A percentile compares a stretch with the other conserved stretches of the same genome.
phyloP scores from a whole-genome alignment of 148 eudicot species.

The Persicaria tinctoria region DNA sequence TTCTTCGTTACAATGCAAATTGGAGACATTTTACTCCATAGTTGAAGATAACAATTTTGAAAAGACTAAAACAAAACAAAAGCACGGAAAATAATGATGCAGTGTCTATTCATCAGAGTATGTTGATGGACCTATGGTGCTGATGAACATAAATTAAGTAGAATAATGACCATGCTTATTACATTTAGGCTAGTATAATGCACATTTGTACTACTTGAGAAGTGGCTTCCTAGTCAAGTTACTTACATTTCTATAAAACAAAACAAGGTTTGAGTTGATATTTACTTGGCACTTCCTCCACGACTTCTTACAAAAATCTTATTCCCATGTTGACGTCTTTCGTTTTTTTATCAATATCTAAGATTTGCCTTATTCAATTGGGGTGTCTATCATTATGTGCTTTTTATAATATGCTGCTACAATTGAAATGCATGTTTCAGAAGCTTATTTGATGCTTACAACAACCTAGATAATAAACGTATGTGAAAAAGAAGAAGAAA shows the following conservation, averaged over 20 bases:
- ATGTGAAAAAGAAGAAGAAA: not conserved
- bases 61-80: not conserved
- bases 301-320: not conserved
- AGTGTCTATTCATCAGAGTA: not conserved
- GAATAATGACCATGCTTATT: not conserved
- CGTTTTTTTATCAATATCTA: not conserved
- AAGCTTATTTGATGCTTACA: not conserved
- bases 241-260: not conserved
- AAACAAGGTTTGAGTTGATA: not conserved
- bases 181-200: not conserved
- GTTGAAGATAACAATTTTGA: slow-evolving; percentile 6
- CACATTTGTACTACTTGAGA: not conserved
- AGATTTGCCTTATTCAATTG: not conserved
- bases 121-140: not conserved
- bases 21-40: not conserved
- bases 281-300: not conserved
- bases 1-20: slow-evolving; percentile 7
- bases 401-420: not conserved
- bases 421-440: slow-evolving; percentile 2
- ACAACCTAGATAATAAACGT: not conserved
- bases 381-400: not conserved
- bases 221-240: not conserved
- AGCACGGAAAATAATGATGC: not conserved
- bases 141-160: not conserved
- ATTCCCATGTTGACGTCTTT: not conserved